Evolutionary conservation across 345 rosid species (phyloP).

Genomic region (Atalantia buxifolia): DNA sequence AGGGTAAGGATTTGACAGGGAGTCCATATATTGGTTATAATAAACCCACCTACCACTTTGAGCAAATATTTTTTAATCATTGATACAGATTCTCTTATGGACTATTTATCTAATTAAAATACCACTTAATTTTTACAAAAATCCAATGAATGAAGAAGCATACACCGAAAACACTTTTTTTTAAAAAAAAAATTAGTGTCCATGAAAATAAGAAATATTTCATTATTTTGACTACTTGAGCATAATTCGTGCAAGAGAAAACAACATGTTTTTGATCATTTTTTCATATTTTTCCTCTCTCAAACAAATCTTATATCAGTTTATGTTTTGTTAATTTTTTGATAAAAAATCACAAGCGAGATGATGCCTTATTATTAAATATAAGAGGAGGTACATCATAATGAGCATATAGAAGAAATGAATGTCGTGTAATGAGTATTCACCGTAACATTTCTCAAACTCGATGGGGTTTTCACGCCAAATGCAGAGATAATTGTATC

Average conservation of each 20-base stretch:
- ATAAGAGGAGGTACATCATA: neutral
- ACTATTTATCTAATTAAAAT: neutral
- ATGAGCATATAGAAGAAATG: neutral
- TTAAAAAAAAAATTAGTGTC: no score
- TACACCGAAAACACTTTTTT: no score
- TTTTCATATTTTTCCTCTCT: no score
- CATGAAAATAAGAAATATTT: no score
- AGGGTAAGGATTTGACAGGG: neutral
- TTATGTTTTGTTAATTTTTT: neutral
- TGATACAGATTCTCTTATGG: neutral
- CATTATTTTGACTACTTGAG: no score
- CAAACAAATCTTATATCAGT: neutral
- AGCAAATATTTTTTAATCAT: no score
- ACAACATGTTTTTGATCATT: no score
- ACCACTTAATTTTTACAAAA: neutral
- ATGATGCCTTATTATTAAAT: neutral
- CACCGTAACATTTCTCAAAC: neutral
- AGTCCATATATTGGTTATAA: neutral
- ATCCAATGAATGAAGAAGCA: neutral
- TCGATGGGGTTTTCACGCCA: neutral
- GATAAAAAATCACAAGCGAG: neutral
- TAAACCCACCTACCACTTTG: neutral
- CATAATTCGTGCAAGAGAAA: no score
- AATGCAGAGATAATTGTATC: neutral
- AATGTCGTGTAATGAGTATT: neutral